These are phyloP conservation scores for Xylaria sp. DNA, from an alignment of 2,329 filamentous ascomycete species.

Conservation along the genomic window DNA sequence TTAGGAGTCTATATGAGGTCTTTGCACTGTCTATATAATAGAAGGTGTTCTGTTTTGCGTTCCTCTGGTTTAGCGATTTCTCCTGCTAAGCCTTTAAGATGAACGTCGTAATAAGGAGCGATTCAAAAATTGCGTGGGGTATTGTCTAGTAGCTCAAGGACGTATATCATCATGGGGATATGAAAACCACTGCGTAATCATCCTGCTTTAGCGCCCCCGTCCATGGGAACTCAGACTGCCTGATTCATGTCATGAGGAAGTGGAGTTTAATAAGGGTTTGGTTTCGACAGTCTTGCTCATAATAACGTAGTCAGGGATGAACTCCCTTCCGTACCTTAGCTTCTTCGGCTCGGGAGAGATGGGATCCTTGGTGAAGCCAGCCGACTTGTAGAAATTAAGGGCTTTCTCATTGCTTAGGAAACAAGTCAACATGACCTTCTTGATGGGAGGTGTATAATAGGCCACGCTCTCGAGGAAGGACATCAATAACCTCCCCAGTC, in stretches of 20 bases:
- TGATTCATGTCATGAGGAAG: conserved; percentile 1
- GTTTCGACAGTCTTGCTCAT: conserved; percentile 61
- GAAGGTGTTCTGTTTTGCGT: neutral
- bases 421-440: conserved; percentile 80
- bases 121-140: neutral
- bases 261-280: conserved; percentile 1
- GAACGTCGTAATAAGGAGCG: neutral
- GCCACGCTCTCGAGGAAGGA: conserved; percentile 64
- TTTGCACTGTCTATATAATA: neutral
- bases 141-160: neutral
- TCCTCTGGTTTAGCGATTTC: neutral
- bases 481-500: conserved; percentile 72
- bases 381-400: conserved; percentile 68
- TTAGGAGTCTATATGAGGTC: neutral
- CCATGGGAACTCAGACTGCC: neutral
- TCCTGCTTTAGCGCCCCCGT: neutral
- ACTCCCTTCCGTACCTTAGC: conserved; percentile 64
- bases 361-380: conserved; percentile 68
- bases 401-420: conserved; percentile 71
- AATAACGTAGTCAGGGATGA: conserved; percentile 69
- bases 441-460: conserved; percentile 62
- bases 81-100: neutral
- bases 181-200: neutral
- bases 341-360: conserved; percentile 65
- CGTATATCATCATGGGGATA: neutral